Evolutionary conservation across 2,329 filamentous ascomycete genomes (phyloP), one percentile per base, ranked within the genome.

Genomic region (Sporothrix sp.): DNA sequence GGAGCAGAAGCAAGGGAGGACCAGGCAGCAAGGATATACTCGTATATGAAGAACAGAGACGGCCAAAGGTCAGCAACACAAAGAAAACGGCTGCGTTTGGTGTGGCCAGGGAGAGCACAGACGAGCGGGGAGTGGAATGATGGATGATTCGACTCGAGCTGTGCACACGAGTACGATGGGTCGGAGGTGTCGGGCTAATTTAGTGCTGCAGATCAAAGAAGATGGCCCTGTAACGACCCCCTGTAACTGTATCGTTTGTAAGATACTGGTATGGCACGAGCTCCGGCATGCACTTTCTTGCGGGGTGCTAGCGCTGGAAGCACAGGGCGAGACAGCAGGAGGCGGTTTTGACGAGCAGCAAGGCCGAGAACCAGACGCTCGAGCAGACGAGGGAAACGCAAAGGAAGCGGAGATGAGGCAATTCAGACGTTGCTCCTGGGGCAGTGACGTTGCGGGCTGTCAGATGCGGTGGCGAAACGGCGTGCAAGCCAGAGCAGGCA

Each of bases 161-260:
- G 32, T 33, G n/a, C n/a, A n/a, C n/a, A n/a, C n/a, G n/a, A n/a
- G n/a, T n/a, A n/a, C n/a, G n/a, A n/a, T n/a, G n/a, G n/a, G n/a
- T n/a, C n/a, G n/a, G n/a, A n/a, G n/a, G n/a, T 43, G 27, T 43
- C 27, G 50, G 32, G 33, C 40, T 36, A 48, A 40, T 45, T 43
- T 54, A 51, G 52, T 39, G 44, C 21, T 47, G 48, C 30, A 44
- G 44, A 51, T 53, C 51, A 28, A 50, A 38, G 35, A 20, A 28
- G 28, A 35, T 27, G 35, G 38, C 30, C 39, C 23, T 14, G 11
- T 38, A 8, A n/a, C n/a, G n/a, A n/a, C n/a, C n/a, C n/a, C n/a
- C n/a, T 50, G 39, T 21, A n/a, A n/a, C n/a, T 38, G 36, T n/a
- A 25, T 14, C 18, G 30, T 7, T 27, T 27, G 23, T 23, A 14